These are phyloP conservation scores for Neoboletus subvelutipes DNA, from an alignment of 768 basidiomycete genomes.

Conservation along the genomic window DNA sequence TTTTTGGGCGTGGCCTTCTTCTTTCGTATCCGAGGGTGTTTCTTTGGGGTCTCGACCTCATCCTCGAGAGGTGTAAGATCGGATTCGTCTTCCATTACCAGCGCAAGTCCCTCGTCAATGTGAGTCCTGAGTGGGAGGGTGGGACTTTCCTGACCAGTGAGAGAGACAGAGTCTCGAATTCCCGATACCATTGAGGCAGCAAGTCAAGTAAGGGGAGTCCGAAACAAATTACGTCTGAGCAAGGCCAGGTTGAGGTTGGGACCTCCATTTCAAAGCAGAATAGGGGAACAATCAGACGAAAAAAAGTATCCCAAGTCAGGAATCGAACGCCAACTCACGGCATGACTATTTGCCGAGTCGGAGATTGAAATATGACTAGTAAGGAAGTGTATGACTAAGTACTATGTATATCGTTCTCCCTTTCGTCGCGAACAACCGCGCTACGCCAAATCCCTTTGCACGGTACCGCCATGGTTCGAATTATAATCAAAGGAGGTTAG, in stretches of 20 bases:
- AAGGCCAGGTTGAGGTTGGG: background rate
- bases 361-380: constrained; percentile 17
- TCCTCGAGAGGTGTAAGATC: constrained; percentile 20
- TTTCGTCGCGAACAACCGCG: background rate
- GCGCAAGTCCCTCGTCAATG: background rate
- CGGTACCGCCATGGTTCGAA: constrained; percentile 64
- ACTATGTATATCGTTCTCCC: background rate
- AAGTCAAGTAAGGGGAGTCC: background rate
- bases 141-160: background rate
- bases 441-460: background rate
- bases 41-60: background rate
- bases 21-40: background rate
- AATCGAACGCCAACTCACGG: constrained; percentile 2
- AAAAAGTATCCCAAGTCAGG: background rate
- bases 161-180: background rate
- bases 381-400: constrained; percentile 13
- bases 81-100: constrained; percentile 3
- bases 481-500: constrained; percentile 88
- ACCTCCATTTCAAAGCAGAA: background rate
- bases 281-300: constrained; percentile 11
- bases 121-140: constrained; percentile 3
- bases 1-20: background rate
- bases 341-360: constrained; percentile 10
- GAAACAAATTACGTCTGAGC: background rate
- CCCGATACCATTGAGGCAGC: background rate